Evolutionary conservation across 352 stramenopile species (phyloP), one percentile per base, ranked within the genome.

Genomic region (Phytophthora constricta): DNA sequence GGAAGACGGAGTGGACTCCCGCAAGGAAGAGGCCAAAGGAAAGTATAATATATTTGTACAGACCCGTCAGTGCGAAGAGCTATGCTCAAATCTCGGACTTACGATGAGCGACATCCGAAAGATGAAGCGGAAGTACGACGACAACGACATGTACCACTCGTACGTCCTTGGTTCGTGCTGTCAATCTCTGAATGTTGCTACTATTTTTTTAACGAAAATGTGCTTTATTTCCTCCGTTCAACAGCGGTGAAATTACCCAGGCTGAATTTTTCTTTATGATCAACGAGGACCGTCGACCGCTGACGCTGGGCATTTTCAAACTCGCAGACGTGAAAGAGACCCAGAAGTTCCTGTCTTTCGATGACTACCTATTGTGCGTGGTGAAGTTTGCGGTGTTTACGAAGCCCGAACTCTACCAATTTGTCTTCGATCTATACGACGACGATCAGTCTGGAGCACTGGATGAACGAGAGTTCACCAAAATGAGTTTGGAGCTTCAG

Each of bases 181-280:
- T 20, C 41, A 47, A 47, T 13, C 4, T 42, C 31, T 13, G 34
- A 42, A 16, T 37, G 13, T 13, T 37, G 31, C 31, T 37, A 37
- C 31, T 16, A 16, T 20, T 41, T 10, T 16, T 13, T 4, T 49
- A 13, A 20, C 20, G 11, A 46, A 16, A 28, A 45, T 31, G 34
- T 45, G 43, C 10, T 17, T 26, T 20, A 25, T 33, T 37, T 45
- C n/a, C 5, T 57, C 22, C 56, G 4, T 53, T n/a, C 16, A 17
- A 23, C 14, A 92, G 83, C 3, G 84, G 84, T 5, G 84, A 92
- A 58, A 86, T 92, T 63, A 92, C 68, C 16, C 84, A 90, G 34
- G 80, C 79, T 2, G 84, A 92, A 59, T 90, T 92, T 47, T 92
- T 87, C 61, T 90, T 77, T 41, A 90, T 92, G 69, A 81, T 90